Conservation (phyloP, 257 asterid genomes). For the Solanum lignicaule region DNA sequence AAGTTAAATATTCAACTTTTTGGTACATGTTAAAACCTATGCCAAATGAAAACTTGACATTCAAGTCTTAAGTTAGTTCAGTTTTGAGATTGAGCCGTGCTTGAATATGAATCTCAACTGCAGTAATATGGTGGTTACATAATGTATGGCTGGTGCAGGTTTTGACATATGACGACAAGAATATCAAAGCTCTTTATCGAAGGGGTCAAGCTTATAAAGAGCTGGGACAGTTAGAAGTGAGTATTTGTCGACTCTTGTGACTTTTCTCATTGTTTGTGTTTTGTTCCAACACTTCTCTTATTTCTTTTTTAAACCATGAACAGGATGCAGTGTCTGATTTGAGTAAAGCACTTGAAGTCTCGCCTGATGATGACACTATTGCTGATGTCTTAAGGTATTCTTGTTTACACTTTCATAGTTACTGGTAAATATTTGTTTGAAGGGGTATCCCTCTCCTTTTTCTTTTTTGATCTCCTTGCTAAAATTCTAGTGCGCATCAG, state of each 20-base stretch:
- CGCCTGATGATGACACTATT: conserved; percentile 89
- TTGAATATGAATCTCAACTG: background rate
- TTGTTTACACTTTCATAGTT: background rate
- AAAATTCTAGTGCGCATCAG: background rate
- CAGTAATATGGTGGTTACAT: conserved; percentile 8
- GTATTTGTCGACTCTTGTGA: conserved; percentile 16
- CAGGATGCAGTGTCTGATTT: conserved; percentile 91
- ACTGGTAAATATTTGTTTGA: background rate
- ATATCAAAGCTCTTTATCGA: conserved; percentile 86
- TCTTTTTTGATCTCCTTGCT: background rate
- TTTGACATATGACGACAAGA: conserved; percentile 53
- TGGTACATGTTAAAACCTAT: background rate
- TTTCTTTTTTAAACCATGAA: background rate
- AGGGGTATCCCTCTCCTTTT: background rate
- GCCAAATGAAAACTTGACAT: background rate
- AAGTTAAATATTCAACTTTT: background rate
- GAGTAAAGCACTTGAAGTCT: conserved; percentile 68
- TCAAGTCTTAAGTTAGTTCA: background rate
- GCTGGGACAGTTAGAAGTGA: conserved; percentile 57
- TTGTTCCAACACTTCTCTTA: background rate
- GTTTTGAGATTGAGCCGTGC: background rate
- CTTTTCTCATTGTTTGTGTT: conserved; percentile 7
- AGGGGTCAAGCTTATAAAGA: conserved; percentile 90
- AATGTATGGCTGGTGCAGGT: conserved; percentile 36
- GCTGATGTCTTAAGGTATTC: conserved; percentile 73